phyloP scores from a whole-genome alignment of 2,329 filamentous ascomycete species.

The Fusarium vanettenii region DNA sequence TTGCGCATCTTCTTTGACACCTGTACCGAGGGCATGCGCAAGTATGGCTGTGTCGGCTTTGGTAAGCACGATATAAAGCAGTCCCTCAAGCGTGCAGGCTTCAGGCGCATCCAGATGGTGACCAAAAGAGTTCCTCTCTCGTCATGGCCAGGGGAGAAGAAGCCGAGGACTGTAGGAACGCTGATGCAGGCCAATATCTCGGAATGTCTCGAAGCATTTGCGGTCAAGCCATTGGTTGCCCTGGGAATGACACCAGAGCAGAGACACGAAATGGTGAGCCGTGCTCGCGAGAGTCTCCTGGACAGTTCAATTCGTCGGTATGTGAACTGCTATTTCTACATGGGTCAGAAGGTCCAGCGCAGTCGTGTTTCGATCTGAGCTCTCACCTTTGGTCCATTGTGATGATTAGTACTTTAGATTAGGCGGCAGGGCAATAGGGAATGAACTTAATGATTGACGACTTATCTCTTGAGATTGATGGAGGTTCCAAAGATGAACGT shows the following conservation, averaged over 20 bases:
- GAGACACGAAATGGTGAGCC: constrained; percentile 47
- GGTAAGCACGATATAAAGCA: constrained; percentile 49
- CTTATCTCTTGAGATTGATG: neutral
- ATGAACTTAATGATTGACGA: neutral
- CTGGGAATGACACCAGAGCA: constrained; percentile 50
- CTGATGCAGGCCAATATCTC: constrained; percentile 57
- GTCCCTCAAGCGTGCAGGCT: constrained; percentile 55
- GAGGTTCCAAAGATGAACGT: neutral
- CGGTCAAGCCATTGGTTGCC: constrained; percentile 55
- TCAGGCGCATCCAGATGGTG: constrained; percentile 55
- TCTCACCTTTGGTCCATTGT: neutral
- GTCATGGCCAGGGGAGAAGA: constrained; percentile 56
- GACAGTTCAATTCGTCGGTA: constrained; percentile 55
- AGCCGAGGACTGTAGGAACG: constrained; percentile 54
- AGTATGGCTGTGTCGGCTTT: constrained; percentile 54
- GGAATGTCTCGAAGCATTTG: constrained; percentile 56
- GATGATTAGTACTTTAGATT: neutral
- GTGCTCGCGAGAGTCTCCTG: constrained; percentile 49
- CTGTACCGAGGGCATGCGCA: constrained; percentile 46
- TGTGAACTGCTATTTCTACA: constrained; percentile 56
- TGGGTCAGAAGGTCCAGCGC: constrained; percentile 53
- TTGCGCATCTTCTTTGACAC: constrained; percentile 49
- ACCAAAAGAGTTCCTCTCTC: constrained; percentile 60
- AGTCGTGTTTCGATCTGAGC: neutral
- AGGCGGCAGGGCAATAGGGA: neutral